These are phyloP conservation scores for Blastomyces gilchristii DNA, from an alignment of 2,329 filamentous ascomycete species.

Conservation along the genomic window DNA sequence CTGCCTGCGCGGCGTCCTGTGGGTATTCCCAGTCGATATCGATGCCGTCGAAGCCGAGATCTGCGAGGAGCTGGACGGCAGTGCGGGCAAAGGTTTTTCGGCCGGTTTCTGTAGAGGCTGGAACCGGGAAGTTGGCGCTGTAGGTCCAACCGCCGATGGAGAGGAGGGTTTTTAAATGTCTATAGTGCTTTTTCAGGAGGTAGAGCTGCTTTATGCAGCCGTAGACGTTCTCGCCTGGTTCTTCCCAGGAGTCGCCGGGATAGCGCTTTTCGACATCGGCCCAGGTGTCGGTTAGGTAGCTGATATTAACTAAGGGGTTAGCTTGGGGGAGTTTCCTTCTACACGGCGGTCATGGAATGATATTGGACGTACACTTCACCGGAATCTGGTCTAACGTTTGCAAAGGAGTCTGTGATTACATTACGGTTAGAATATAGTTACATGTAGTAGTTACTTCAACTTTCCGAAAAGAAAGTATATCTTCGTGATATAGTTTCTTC, in stretches of 20 bases:
- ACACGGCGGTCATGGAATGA: background rate
- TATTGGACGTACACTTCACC: slow-evolving; percentile 61
- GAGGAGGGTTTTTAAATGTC: slow-evolving; percentile 67
- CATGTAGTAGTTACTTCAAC: background rate
- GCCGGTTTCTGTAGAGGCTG: slow-evolving; percentile 50
- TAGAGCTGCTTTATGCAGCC: slow-evolving; percentile 70
- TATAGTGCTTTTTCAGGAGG: slow-evolving; percentile 63
- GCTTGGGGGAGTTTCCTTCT: background rate
- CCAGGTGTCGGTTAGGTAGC: slow-evolving; percentile 44
- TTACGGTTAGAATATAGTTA: background rate
- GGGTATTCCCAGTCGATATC: slow-evolving; percentile 38
- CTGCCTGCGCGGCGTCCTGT: slow-evolving; percentile 24
- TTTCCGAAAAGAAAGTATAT: background rate
- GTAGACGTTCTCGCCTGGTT: slow-evolving; percentile 61
- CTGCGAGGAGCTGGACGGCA: slow-evolving; percentile 62
- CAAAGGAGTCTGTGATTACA: slow-evolving; percentile 55
- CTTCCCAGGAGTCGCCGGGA: slow-evolving; percentile 55
- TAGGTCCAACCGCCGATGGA: slow-evolving; percentile 77
- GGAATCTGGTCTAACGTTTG: slow-evolving; percentile 66
- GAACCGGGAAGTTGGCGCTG: slow-evolving; percentile 61
- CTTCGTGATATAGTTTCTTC: background rate
- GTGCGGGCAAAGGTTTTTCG: slow-evolving; percentile 56
- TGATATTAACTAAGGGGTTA: background rate
- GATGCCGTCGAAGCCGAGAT: slow-evolving; percentile 56
- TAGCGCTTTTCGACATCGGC: slow-evolving; percentile 63